Evolutionary conservation across 1,139 yeast species (phyloP).

Genomic region (Geotrichum reessii): DNA sequence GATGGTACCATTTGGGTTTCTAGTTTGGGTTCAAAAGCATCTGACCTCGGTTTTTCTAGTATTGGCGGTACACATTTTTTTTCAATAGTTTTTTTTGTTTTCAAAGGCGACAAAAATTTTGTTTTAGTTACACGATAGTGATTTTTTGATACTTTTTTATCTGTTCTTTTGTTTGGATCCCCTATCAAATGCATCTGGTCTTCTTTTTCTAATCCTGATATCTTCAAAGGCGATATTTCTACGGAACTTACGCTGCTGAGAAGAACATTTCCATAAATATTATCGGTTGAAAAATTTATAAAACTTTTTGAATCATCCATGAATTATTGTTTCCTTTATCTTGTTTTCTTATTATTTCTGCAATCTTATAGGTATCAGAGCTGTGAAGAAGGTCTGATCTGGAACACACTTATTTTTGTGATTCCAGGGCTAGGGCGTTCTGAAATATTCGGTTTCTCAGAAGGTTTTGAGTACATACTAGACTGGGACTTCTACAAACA

Average conservation of each 20-base stretch:
- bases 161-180: neutral
- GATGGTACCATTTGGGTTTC: neutral
- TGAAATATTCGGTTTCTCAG: neutral
- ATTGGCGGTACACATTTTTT: neutral
- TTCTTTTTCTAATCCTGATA: neutral
- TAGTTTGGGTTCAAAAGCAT: neutral
- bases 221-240: neutral
- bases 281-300: too few species aligned
- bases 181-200: neutral
- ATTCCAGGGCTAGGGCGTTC: neutral
- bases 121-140: neutral
- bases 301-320: neutral
- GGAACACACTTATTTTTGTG: neutral
- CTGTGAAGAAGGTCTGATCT: neutral
- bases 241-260: neutral
- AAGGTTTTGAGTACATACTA: neutral
- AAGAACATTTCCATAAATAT: neutral
- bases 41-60: neutral
- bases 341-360: neutral
- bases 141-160: neutral
- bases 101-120: neutral
- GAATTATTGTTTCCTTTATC: neutral
- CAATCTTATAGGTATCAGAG: too few species aligned
- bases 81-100: neutral
- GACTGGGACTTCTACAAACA: neutral